A percentile compares a stretch with the other conserved stretches of the same genome.
Conservation (phyloP, 108 stramenopile genomes). For the Mayamaea pseudoterrestris region DNA sequence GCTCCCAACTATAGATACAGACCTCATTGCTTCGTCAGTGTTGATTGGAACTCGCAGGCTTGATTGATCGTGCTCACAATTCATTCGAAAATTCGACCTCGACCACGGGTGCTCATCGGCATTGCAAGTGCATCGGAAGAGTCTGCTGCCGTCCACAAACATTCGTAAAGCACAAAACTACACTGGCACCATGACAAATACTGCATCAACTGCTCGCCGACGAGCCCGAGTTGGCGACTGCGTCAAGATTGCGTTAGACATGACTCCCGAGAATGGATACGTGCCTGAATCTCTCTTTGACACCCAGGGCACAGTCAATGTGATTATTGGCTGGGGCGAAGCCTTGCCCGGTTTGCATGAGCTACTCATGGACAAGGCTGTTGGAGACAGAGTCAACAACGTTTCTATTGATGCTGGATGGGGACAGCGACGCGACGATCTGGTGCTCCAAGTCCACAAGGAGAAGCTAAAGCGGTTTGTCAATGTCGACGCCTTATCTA, state of each 20-base stretch:
- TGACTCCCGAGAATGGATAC: constrained; percentile 35
- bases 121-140: too few relatives aligned
- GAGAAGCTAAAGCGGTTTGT: constrained; percentile 7
- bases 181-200: too few relatives aligned
- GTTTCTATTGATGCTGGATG: constrained; percentile 63
- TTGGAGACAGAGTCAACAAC: constrained; percentile 20
- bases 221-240: constrained; percentile 27
- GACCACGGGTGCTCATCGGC: too few relatives aligned
- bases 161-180: too few relatives aligned
- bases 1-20: too few relatives aligned
- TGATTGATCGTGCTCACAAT: too few relatives aligned
- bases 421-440: constrained; percentile 29
- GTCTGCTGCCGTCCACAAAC: too few relatives aligned
- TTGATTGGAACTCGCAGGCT: too few relatives aligned
- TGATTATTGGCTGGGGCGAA: constrained; percentile 53
- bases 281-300: constrained; percentile 54
- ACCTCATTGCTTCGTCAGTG: too few relatives aligned
- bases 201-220: too few relatives aligned
- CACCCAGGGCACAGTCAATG: constrained; percentile 18
- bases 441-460: constrained; percentile 32
- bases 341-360: constrained; percentile 58
- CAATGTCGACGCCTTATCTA: background rate
- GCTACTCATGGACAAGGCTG: constrained; percentile 27
- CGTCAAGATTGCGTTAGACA: constrained; percentile 39
- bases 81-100: too few relatives aligned